Conservation (phyloP, 2,329 filamentous ascomycete species). For the Hymenotorrendiella dingleyae region DNA sequence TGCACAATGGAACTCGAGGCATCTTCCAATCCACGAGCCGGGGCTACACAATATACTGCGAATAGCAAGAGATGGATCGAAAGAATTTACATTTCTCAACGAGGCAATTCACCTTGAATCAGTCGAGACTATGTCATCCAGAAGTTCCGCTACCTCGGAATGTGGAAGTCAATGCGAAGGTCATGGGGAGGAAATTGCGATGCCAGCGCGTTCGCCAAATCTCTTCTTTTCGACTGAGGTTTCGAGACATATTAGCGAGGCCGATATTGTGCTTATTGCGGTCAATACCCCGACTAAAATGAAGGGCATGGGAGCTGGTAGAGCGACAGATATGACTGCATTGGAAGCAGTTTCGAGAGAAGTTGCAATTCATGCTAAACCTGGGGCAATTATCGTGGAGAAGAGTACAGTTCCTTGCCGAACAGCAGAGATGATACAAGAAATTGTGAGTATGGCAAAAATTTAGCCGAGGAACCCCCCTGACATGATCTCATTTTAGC, state of each 20-base stretch:
- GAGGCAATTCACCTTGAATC: constrained; percentile 29
- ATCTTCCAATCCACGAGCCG: constrained; percentile 72
- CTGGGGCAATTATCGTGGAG: constrained; percentile 70
- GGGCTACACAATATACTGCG: constrained; percentile 63
- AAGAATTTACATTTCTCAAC: constrained; percentile 37
- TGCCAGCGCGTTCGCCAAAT: constrained; percentile 51
- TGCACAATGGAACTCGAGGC: constrained; percentile 64
- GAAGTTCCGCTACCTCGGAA: constrained; percentile 29
- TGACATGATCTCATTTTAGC: constrained; percentile 33
- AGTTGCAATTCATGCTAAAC: constrained; percentile 60
- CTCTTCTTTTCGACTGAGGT: constrained; percentile 69
- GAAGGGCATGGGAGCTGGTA: constrained; percentile 61
- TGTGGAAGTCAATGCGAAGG: constrained; percentile 27
- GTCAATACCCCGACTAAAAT: constrained; percentile 78
- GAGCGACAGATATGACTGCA: constrained; percentile 65
- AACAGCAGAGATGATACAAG: constrained; percentile 63
- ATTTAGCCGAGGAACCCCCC: constrained; percentile 11
- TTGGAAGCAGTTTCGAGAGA: constrained; percentile 64
- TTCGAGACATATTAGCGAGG: constrained; percentile 53
- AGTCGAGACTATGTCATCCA: constrained; percentile 28
- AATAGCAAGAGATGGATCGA: constrained; percentile 54
- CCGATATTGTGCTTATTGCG: constrained; percentile 68
- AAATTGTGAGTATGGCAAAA: constrained; percentile 47
- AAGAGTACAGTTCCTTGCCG: constrained; percentile 76
- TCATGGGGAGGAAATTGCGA: constrained; percentile 26